Evolutionary conservation across 805 yeast species (phyloP), one percentile per base, ranked within the genome.

Genomic region (Kluyveromyces aestuarii): DNA sequence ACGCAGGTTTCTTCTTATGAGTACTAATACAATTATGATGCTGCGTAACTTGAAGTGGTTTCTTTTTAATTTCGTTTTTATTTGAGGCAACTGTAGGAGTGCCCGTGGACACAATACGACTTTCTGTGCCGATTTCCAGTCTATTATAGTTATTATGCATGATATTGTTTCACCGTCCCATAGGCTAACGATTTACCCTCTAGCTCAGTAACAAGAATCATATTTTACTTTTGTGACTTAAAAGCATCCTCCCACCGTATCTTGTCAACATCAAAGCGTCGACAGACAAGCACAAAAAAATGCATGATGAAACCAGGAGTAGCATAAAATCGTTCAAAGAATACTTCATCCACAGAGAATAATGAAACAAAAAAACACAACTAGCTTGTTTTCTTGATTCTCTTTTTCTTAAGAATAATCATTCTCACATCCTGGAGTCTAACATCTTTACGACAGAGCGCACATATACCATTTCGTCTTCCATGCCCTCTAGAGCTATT

Each of bases 401-500:
- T 52, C 42, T 55, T 65, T 52, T 64, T 68, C 50, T 67, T 66
- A 52, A 70, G 50, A n/a, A 64, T 62, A 2, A 63, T 58, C 41
- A 67, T 44, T 16, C 54, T 59, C 1, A 64, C 57, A 25, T 62
- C 65, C 30, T 58, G 62, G 21, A 70, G 61, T 2, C 60, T 54
- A 1, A 71, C 69, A 8, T 56, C 55, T n/a, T 58, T 52, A 48
- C 78, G 62, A 50, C 78, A 73, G 9, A 73, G 58, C 9, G 76
- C 69, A 57, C 78, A 73, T 10, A 67, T 68, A 0, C 75, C 76
- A 42, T 57, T 43, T 21, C 45, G 55, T 13, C 50, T 53, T 42
- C 60, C 60, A 19, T 57, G 63, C 39, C 58, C 64, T 56, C 68
- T 73, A 37, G 78, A 78, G 55, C 69, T 71, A 11, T 76, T 74